Base-by-base conservation (phyloP, 805 yeast species). In the Nematodospora valgi region DNA sequence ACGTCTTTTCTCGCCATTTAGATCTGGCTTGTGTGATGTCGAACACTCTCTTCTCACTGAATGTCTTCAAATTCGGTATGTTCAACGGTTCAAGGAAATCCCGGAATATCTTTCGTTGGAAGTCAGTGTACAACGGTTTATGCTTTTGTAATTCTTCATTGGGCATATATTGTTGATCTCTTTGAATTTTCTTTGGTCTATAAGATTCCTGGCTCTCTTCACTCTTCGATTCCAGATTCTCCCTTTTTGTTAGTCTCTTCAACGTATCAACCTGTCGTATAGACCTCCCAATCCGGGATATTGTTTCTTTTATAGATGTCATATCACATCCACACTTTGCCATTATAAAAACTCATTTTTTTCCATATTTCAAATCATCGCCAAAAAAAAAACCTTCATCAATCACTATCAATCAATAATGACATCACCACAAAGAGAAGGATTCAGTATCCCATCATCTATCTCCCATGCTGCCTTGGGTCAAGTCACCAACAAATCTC, bases 381-480 rank as follows among this genome's bases (percentile, higher is more conserved):
- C 11, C 10, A 32, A 33, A 27, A 33, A 28, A 17, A 26, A 18
- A 18, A 33, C 16, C 18, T 11, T 4, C 17, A 5, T 27, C 23
- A 23, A 19, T 12, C 6, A 22, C n/a, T 28, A 7, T 23, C 6
- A 13, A 19, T 24, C 31, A 27, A 35, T 21, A 23, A 68, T 66
- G 72, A 62, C 72, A 32, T 64, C 70, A 40, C 67, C 64, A 56
- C 76, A 74, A 56, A 86, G 89, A 76, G 95, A 86, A 78, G 94
- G 94, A 44, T 86, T 86, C 61, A 80, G 80, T 43, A 86, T 87
- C 45, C 93, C 94, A 48, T 70, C 85, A 31, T 81, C 84, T 38
- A 73, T 80, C 40, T 74, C 79, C 27, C 68, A 72, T 43, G 88
- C 86, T 51, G 89, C 89, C 17, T 94, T 94, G 30, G 95, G 95